phyloP scores from a whole-genome alignment of 2,329 filamentous ascomycete species.

The Sporothrix sp. region DNA sequence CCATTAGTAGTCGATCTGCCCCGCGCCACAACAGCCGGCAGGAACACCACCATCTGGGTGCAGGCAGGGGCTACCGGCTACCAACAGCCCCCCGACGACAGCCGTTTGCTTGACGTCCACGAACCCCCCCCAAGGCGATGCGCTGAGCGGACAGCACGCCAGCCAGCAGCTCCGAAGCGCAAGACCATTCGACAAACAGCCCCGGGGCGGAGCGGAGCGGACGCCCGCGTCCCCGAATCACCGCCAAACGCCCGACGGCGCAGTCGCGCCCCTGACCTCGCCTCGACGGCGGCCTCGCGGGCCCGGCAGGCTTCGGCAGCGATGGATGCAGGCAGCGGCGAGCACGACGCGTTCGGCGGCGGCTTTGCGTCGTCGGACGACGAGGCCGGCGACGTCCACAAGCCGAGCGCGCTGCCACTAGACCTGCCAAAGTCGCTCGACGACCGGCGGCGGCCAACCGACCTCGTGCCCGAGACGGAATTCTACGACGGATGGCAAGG shows the following conservation, averaged over 20 bases:
- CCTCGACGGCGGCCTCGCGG: neutral
- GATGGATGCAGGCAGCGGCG: conserved; percentile 8
- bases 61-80: neutral
- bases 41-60: neutral
- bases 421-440: conserved; percentile 89
- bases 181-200: neutral
- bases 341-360: conserved; percentile 5
- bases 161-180: neutral
- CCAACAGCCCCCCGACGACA: too few species aligned
- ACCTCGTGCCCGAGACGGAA: conserved; percentile 74
- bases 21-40: conserved; percentile 8
- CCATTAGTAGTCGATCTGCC: conserved; percentile 7
- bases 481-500: conserved; percentile 99
- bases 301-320: neutral
- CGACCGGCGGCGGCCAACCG: conserved; percentile 62
- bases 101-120: neutral
- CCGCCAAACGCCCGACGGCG: neutral
- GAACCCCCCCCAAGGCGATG: neutral
- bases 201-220: conserved; percentile 2
- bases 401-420: conserved; percentile 53
- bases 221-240: conserved; percentile 1
- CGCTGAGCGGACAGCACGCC: neutral
- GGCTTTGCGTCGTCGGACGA: conserved; percentile 13
- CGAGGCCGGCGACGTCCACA: conserved; percentile 24
- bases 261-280: neutral